A percentile compares a stretch with the other conserved stretches of the same genome.
phyloP scores from a whole-genome alignment of 2,329 filamentous ascomycete species.

The Clonostachys sp. region DNA sequence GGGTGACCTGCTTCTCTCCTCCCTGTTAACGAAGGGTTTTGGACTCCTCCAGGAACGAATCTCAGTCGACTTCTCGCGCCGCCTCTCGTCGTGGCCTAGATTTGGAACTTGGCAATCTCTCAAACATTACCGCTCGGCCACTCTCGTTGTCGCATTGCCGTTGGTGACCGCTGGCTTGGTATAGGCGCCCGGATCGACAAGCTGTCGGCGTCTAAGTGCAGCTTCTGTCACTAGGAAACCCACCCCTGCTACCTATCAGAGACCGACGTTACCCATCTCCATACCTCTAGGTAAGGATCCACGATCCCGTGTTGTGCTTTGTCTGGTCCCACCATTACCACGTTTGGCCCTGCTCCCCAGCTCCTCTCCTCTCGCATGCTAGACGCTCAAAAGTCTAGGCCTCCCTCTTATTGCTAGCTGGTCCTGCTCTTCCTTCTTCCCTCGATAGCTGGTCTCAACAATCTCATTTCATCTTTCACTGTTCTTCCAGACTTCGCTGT shows the following conservation, averaged over 20 bases:
- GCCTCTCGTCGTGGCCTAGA: no score
- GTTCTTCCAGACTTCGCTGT: slow-evolving; percentile 2
- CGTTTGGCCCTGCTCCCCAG: no score
- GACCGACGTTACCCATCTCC: slow-evolving; percentile 9
- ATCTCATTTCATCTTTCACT: slow-evolving; percentile 23
- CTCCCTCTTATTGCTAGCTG: slow-evolving; percentile 29
- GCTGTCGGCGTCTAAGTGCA: no score
- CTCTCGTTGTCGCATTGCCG: no score
- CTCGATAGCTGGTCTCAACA: slow-evolving; percentile 51
- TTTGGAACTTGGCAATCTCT: no score
- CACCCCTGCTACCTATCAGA: slow-evolving; percentile 17
- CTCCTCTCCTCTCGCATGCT: slow-evolving; percentile 6
- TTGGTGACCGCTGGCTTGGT: no score
- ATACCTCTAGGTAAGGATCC: slow-evolving; percentile 16
- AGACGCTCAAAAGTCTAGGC: slow-evolving; percentile 43
- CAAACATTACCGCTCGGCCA: background rate
- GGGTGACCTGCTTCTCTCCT: no score
- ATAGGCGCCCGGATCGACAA: no score
- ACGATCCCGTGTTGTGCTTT: slow-evolving; percentile 9
- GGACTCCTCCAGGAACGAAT: no score
- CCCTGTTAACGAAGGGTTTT: no score
- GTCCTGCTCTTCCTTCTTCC: slow-evolving; percentile 27
- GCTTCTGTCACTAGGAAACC: background rate
- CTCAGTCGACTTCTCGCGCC: no score
- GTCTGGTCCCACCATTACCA: slow-evolving; percentile 3